Conservation (phyloP, 2,329 filamentous ascomycete genomes). For the Chaetomiaceae sp. region DNA sequence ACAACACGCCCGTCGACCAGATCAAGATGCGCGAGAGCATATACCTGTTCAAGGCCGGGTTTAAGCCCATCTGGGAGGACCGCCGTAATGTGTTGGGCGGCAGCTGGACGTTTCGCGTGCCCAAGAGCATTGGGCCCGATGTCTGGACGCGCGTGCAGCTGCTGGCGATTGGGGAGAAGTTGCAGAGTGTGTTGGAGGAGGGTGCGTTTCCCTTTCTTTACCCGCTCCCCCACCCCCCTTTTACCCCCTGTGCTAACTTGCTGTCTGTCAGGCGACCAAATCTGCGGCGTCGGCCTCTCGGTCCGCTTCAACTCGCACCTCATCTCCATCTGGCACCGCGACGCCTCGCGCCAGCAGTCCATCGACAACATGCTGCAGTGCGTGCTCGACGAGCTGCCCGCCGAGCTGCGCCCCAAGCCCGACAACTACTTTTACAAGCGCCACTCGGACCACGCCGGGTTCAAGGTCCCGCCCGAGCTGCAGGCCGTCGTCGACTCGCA, state of each 20-base stretch:
- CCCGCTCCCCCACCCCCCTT: not conserved
- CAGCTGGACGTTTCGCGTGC: slow-evolving; percentile 87
- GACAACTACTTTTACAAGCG: slow-evolving; percentile 81
- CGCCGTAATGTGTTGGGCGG: slow-evolving; percentile 80
- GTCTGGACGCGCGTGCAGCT: slow-evolving; percentile 80
- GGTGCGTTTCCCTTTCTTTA: slow-evolving; percentile 42
- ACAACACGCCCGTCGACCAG: slow-evolving; percentile 72
- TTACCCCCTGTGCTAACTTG: not conserved
- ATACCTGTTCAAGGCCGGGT: slow-evolving; percentile 75
- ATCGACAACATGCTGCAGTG: slow-evolving; percentile 69
- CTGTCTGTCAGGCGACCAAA: slow-evolving; percentile 76
- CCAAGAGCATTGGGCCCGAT: slow-evolving; percentile 66
- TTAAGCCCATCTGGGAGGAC: slow-evolving; percentile 78
- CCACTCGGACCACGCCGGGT: slow-evolving; percentile 83
- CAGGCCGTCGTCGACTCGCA: slow-evolving; percentile 55
- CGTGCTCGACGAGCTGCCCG: slow-evolving; percentile 68
- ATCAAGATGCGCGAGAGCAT: slow-evolving; percentile 74
- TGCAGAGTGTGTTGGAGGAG: slow-evolving; percentile 68
- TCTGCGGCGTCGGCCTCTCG: slow-evolving; percentile 83
- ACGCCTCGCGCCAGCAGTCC: slow-evolving; percentile 73
- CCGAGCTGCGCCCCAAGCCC: slow-evolving; percentile 66
- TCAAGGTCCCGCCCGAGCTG: slow-evolving; percentile 60
- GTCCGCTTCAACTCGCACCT: slow-evolving; percentile 86
- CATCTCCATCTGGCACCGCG: slow-evolving; percentile 90
- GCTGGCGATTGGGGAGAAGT: slow-evolving; percentile 75